Base-by-base conservation (phyloP, 805 yeast species). In the Nematodospora valgi region DNA sequence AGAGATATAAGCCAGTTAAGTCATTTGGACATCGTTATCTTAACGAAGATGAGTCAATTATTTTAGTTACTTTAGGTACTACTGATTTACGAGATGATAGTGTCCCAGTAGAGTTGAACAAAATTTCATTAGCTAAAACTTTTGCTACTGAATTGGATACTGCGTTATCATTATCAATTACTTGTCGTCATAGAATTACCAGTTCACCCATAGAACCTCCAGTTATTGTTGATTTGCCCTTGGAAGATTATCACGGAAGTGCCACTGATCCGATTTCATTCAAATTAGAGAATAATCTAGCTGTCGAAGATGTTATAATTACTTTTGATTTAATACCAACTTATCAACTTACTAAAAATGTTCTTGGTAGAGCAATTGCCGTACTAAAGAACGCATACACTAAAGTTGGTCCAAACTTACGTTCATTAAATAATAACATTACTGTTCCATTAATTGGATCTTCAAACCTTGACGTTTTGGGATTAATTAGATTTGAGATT, bases 271-370 rank as follows among this genome's bases (percentile, higher is more conserved):
- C 95, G 3, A 74, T 91, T 27, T 68, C 81, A 6, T 86, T 91
- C 61, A 80, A 79, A 41, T 72, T 82, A 38, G 58, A 62, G 6
- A 59, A 72, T 34, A 46, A 54, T 21, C 58, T 64, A 25, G 63
- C 64, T 21, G 74, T 77, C 10, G 59, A 72, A 23, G 76, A 80
- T 34, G 73, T 82, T 10, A 56, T 74, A 3, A 56, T 91, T 23
- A 76, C 78, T 24, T 91, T 91, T 59, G 98, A 91, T 57, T 73
- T 89, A 37, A 87, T 89, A 12, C 96, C 96, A 16, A 86, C 97
- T 0, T 88, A 87, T 57, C 82, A 80, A 30, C 71, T 70, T 35
- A 35, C 29, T 27, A 45, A 40, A 10, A 45, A 48, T 14, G 35
- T 80, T 17, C 63, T 89, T 23, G 98, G 96, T 11, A 71, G 97